A percentile compares a stretch with the other conserved stretches of the same genome.
Evolutionary conservation across 495 filamentous ascomycete genomes (phyloP).

Genomic region (Trichoderma virens): DNA sequence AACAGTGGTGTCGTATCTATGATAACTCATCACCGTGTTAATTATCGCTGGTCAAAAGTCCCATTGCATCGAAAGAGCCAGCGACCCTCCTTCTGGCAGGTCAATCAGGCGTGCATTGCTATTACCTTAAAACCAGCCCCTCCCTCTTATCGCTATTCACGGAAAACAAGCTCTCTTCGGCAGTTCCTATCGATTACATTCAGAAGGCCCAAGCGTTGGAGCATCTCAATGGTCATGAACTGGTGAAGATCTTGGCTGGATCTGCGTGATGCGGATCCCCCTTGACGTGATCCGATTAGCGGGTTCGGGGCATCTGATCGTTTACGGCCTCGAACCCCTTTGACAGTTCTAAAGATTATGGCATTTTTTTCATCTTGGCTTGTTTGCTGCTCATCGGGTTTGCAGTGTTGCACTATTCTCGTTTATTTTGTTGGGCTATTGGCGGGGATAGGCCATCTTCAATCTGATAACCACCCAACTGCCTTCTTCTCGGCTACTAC

Average conservation of each 20-base stretch:
- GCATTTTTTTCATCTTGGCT: neutral
- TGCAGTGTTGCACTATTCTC: neutral
- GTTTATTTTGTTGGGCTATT: neutral
- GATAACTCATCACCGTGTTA: neutral
- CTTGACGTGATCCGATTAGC: neutral
- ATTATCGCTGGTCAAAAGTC: neutral
- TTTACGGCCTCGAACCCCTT: neutral
- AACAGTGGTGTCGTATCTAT: neutral
- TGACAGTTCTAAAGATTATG: neutral
- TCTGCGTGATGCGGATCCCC: neutral
- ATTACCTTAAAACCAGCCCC: neutral
- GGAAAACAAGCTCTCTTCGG: neutral
- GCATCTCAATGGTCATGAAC: neutral
- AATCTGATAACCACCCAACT: neutral
- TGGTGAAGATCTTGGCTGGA: neutral
- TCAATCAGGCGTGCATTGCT: neutral
- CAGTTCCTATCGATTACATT: neutral
- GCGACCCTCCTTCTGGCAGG: neutral
- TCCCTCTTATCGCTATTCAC: neutral
- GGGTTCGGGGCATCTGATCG: neutral
- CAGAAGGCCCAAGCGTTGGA: neutral
- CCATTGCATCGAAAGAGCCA: neutral
- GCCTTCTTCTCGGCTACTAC: neutral
- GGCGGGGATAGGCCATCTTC: neutral
- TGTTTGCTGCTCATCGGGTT: neutral